Base-by-base conservation (phyloP, 495 filamentous ascomycete genomes). In the Venustampulla echinocandica region DNA sequence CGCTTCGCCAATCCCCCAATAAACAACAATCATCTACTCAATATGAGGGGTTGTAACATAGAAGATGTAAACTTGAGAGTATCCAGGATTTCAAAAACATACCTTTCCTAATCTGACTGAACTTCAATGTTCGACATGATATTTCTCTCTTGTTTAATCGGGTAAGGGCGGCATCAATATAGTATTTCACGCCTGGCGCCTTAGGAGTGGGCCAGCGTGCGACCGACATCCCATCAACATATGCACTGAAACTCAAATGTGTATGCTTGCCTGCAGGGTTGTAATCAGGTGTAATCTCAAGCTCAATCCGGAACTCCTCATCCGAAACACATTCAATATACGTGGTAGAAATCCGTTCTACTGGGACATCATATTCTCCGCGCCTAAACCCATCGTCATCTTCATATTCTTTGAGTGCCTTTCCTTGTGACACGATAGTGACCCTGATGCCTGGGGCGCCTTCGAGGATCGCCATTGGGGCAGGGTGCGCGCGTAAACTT, bases 381-480 rank as follows among this genome's bases (percentile, higher is more conserved):
- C 30, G 30, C 18, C 22, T 19, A 20, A 28, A 30, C 1, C 34
- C 35, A 18, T 57, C 14, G 0, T 61, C 56, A 22, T 65, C 49
- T 1, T 61, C 50, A 36, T 66, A 69, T 9, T 69, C 67, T 2
- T 35, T 17, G 2, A 58, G 46, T 1, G 52, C 46, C 25, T 25
- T n/a, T 0, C 52, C 60, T 10, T 55, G 46, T 4, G 63, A 53
- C 2, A 44, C 18, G 7, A 70, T 44, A 10, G 35, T 53, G 19
- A 61, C 52, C 42, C 57, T 41, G 2, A 69, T 18, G 34, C 63
- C 63, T 0, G 59, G 56, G n/a, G 63, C 18, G 7, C 30, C 21
- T 10, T 53, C 18, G n/a, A 64, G 34, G 33, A 68, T 49, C 0
- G 66, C 65, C 64, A 70, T 69, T 4, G 11, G 52, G 14, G 21